Evolutionary conservation across 495 filamentous ascomycete genomes (phyloP).

Genomic region (Xylaria nigripes): DNA sequence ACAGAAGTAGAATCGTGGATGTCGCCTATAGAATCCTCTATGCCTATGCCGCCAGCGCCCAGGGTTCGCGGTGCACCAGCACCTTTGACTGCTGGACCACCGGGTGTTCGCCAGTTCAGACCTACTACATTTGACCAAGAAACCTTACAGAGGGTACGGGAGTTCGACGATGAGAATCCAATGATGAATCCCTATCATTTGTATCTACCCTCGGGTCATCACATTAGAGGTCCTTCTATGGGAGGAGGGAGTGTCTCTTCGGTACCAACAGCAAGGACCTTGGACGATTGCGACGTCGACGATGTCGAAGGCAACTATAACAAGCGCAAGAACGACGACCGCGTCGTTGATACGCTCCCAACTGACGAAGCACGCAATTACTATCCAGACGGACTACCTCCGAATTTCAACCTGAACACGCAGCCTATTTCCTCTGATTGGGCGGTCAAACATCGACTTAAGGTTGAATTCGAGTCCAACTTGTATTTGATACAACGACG

Average conservation of each 20-base stretch:
- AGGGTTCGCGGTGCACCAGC: slow-evolving; percentile 31
- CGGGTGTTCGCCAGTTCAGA: slow-evolving; percentile 35
- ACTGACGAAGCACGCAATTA: slow-evolving; percentile 10
- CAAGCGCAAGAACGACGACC: not conserved
- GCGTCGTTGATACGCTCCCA: slow-evolving; percentile 17
- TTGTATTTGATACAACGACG: not conserved
- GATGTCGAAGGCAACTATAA: not conserved
- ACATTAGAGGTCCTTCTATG: not conserved
- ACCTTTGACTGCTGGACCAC: slow-evolving; percentile 41
- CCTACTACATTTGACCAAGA: slow-evolving; percentile 23
- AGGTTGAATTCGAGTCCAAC: slow-evolving; percentile 11
- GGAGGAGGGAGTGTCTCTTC: not conserved
- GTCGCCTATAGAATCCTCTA: not conserved
- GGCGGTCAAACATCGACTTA: slow-evolving; percentile 12
- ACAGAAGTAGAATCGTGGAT: slow-evolving; percentile 1
- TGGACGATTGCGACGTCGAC: not conserved
- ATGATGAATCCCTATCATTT: slow-evolving; percentile 5
- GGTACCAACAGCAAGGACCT: not conserved
- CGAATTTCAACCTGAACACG: slow-evolving; percentile 13
- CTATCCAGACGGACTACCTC: slow-evolving; percentile 18
- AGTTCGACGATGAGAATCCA: slow-evolving; percentile 14
- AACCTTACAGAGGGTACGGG: slow-evolving; percentile 15
- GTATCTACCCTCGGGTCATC: not conserved
- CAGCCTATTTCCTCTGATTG: slow-evolving; percentile 17
- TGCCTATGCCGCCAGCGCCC: slow-evolving; percentile 21